A percentile compares a stretch with the other conserved stretches of the same genome.
phyloP scores from a whole-genome alignment of 495 filamentous ascomycete genomes.

The Neurospora cerealis region DNA sequence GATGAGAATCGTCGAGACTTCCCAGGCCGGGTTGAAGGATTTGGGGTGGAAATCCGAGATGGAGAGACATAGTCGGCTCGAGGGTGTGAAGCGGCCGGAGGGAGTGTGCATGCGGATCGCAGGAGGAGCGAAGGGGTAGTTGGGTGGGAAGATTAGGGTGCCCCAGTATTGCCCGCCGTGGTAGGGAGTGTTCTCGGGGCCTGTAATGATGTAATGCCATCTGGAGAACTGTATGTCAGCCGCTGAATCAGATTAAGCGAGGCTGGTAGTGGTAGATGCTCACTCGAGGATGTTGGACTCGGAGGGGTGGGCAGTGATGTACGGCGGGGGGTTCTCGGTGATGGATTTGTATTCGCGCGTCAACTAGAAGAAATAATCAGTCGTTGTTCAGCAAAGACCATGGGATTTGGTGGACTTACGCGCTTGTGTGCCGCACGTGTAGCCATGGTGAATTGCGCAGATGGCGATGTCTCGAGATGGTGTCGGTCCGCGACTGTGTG shows the following conservation, averaged over 20 bases:
- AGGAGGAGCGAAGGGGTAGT: conserved; percentile 95
- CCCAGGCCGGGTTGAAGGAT: conserved; percentile 98
- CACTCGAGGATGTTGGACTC: conserved; percentile 93
- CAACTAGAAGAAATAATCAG: conserved; percentile 43
- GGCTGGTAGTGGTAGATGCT: neutral
- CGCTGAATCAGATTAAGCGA: neutral
- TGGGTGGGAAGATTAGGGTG: conserved; percentile 85
- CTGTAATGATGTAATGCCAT: conserved; percentile 98
- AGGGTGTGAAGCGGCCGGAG: conserved; percentile 87
- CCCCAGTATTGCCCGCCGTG: conserved; percentile 97
- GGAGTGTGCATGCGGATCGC: conserved; percentile 99
- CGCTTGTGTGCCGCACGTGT: conserved; percentile 76
- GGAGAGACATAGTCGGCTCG: conserved; percentile 81
- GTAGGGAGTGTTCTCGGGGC: conserved; percentile 90
- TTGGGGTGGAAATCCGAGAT: conserved; percentile 97
- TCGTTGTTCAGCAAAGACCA: neutral
- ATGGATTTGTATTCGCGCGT: conserved; percentile 91
- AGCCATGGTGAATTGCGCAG: conserved; percentile 58
- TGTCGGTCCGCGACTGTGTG: neutral
- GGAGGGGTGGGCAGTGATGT: conserved; percentile 87
- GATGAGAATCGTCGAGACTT: conserved; percentile 91
- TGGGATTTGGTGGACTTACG: conserved; percentile 39
- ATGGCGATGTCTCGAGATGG: neutral
- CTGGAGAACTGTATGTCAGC: conserved; percentile 29
- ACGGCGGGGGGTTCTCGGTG: conserved; percentile 83